Base-by-base conservation (phyloP, 2,329 filamentous ascomycete species). In the Trichoderma sp. region DNA sequence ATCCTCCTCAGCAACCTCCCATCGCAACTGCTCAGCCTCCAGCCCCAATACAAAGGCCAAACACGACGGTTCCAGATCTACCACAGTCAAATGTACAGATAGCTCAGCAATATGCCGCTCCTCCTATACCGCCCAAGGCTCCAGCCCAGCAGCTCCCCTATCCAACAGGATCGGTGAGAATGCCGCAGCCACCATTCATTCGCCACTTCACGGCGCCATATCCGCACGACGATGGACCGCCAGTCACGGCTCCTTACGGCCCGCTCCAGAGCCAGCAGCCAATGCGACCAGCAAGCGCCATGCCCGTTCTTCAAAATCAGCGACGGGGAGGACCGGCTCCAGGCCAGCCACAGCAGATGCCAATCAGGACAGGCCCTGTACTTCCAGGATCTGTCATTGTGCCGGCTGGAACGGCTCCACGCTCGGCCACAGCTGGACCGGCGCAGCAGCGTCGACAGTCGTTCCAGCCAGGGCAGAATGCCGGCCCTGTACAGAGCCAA, bases 251-350 rank as follows among this genome's bases (percentile, higher is more conserved):
- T 35, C 21, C 52, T 6, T 65, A 66, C 27, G 57, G 43, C 13
- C 63, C 63, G 43, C 57, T 63, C 19, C 58, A 64, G 33, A 56
- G 4, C 47, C 57, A 68, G n/a, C 71, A 71, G 5, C 64, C 68
- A 13, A 6, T n/a, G 33, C 57, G 68, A 16, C 71, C 71, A 5
- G 68, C 66, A 21, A 71, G 68, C 27, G 70, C 60, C 4, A 72
- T 72, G 71, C 62, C 70, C 1, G 40, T 61, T 24, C 57, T 69
- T 33, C 68, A 66, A 5, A 33, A 66, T 24, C 33, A 47, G 21
- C 49, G 61, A 61, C 27, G 27, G 27, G 57, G 27, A 27, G 56
- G 53, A 24, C 13, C 65, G 0, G 27, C 55, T 43, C 55, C 59
- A 5, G 60, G 68, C 14, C 49, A 40, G 31, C 40, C 29, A 19